Evolutionary conservation across 163 green algal species (phyloP).

Genomic region (Chlamydomonas reinhardtii): DNA sequence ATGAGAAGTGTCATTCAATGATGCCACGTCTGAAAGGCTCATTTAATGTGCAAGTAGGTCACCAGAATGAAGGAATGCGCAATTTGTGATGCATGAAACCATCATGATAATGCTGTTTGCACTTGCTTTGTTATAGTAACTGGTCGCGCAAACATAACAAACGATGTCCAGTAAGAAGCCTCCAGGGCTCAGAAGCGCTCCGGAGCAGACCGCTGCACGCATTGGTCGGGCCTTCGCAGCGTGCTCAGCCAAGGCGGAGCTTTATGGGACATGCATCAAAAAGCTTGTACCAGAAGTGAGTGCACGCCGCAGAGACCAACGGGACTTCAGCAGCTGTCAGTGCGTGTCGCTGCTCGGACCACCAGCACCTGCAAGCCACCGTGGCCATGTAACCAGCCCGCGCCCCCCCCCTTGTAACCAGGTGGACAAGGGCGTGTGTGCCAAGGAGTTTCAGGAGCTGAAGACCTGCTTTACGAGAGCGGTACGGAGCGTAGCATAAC

Average conservation of each 20-base stretch:
- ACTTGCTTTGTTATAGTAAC: no score
- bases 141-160: not conserved
- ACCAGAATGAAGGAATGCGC: no score
- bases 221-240: not conserved
- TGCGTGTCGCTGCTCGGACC: not conserved
- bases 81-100: no score
- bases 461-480: slow-evolving; percentile 1
- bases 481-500: not conserved
- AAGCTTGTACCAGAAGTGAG: slow-evolving; percentile 29
- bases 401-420: not conserved
- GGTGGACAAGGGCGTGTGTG: not conserved
- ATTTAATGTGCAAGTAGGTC: no score
- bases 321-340: no score
- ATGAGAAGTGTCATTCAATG: not conserved
- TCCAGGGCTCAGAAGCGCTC: no score
- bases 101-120: no score
- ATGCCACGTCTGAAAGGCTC: not conserved
- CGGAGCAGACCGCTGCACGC: slow-evolving; percentile 20
- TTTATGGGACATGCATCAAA: slow-evolving; percentile 35
- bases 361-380: not conserved
- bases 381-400: not conserved
- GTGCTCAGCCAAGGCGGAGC: slow-evolving; percentile 18
- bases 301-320: no score
- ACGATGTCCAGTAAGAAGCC: slow-evolving; percentile 5
- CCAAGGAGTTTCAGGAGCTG: not conserved